Percentiles rank a stretch among this genome's conserved stretches.
Conservation (phyloP, 1,139 yeast genomes). For the Pneumocystis canis region DNA sequence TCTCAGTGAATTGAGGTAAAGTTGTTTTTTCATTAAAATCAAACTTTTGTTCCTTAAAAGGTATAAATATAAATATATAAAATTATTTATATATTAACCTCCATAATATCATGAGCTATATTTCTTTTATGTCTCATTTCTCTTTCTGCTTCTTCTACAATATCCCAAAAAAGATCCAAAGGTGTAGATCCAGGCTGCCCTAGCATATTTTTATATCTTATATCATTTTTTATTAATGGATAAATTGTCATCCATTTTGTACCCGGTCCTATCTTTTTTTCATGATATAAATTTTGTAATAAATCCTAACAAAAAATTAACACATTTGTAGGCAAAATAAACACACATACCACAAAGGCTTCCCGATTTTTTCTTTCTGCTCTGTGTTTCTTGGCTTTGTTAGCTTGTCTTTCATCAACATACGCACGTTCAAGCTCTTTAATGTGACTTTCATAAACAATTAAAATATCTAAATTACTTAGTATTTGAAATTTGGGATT, state of each 20-base stretch:
- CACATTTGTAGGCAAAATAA: background rate
- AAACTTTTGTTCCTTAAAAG: slow-evolving; percentile 11
- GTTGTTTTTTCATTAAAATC: slow-evolving; percentile 16
- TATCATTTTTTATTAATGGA: slow-evolving; percentile 40
- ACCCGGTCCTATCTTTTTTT: slow-evolving; percentile 37
- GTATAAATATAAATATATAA: background rate
- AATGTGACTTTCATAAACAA: slow-evolving; percentile 38
- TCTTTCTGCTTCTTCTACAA: slow-evolving; percentile 48
- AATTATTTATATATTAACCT: slow-evolving; percentile 22
- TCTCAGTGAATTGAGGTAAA: slow-evolving; percentile 18
- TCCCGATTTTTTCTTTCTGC: slow-evolving; percentile 54
- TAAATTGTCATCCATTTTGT: slow-evolving; percentile 48
- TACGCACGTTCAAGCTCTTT: slow-evolving; percentile 30
- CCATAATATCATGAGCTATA: slow-evolving; percentile 38
- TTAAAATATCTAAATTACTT: slow-evolving; percentile 45
- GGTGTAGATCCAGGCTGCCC: slow-evolving; percentile 76
- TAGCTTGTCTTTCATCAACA: slow-evolving; percentile 27
- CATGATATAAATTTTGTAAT: slow-evolving; percentile 28
- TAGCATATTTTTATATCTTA: slow-evolving; percentile 44
- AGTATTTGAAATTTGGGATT: slow-evolving; percentile 43
- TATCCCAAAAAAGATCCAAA: slow-evolving; percentile 63
- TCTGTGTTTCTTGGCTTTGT: slow-evolving; percentile 30
- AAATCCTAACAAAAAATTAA: slow-evolving; percentile 18
- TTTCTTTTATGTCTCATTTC: slow-evolving; percentile 45
- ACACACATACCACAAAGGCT: slow-evolving; percentile 29